These are phyloP conservation scores for Daldinia sp. DNA, from an alignment of 2,329 filamentous ascomycete genomes.

Conservation along the genomic window DNA sequence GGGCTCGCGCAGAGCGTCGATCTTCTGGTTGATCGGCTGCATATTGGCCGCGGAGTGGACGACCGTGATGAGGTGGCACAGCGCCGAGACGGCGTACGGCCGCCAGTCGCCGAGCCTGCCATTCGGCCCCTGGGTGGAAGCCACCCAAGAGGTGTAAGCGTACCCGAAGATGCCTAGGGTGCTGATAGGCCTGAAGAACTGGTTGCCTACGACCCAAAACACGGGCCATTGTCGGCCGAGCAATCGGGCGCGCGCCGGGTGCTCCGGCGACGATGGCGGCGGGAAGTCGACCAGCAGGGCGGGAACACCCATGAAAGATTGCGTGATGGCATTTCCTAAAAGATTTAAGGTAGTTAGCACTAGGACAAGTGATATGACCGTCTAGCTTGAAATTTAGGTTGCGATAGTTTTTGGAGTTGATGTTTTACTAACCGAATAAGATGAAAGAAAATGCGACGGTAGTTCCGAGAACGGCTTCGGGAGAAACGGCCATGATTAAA, in stretches of 20 bases:
- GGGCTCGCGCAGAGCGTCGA: conserved; percentile 51
- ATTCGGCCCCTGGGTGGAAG: conserved; percentile 27
- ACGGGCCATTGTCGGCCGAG: conserved; percentile 59
- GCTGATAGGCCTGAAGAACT: conserved; percentile 61
- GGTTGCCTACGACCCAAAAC: conserved; percentile 60
- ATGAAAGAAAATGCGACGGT: conserved; percentile 59
- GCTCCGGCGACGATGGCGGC: conserved; percentile 49
- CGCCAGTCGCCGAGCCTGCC: conserved; percentile 53
- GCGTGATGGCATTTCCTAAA: conserved; percentile 60
- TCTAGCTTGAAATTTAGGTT: not conserved
- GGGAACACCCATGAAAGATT: conserved; percentile 61
- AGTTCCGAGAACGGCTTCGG: conserved; percentile 52
- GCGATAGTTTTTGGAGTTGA: not conserved
- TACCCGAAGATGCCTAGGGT: conserved; percentile 58
- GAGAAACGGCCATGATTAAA: conserved; percentile 29
- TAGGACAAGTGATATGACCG: too few species aligned
- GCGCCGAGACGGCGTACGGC: conserved; percentile 52
- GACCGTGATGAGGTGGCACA: conserved; percentile 56
- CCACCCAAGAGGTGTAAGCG: conserved; percentile 52
- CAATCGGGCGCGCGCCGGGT: conserved; percentile 52
- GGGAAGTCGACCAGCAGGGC: conserved; percentile 58
- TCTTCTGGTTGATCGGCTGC: conserved; percentile 59
- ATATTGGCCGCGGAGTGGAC: conserved; percentile 60
- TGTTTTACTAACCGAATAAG: conserved; percentile 51
- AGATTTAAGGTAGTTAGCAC: not conserved